phyloP scores from a whole-genome alignment of 495 filamentous ascomycete species.

The Xeromyces bisporus region DNA sequence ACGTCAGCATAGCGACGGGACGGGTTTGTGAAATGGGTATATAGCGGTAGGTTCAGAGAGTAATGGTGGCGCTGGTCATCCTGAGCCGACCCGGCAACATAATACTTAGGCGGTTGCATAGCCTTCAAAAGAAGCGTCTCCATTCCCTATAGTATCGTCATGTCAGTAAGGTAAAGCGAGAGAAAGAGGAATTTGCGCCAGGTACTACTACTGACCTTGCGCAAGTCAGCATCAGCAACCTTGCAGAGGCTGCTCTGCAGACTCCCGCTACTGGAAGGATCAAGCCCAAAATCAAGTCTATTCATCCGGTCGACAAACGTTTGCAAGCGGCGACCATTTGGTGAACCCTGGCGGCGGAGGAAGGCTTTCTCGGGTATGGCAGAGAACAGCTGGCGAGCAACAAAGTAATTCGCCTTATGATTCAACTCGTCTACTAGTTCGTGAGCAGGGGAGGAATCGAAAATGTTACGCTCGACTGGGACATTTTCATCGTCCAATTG shows the following conservation, averaged over 20 bases:
- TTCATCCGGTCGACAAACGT: conserved; percentile 89
- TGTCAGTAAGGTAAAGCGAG: conserved; percentile 5
- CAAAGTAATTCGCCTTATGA: conserved; percentile 75
- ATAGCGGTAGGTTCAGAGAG: conserved; percentile 78
- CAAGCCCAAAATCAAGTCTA: conserved; percentile 72
- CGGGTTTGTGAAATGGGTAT: conserved; percentile 95
- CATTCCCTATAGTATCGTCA: conserved; percentile 45
- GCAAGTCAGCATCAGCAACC: conserved; percentile 67
- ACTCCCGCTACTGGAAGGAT: conserved; percentile 73
- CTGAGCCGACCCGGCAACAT: conserved; percentile 54
- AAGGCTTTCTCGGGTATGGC: conserved; percentile 85
- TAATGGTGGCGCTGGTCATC: conserved; percentile 72
- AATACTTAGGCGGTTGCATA: conserved; percentile 94
- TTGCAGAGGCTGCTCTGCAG: conserved; percentile 88
- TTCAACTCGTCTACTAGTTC: conserved; percentile 90
- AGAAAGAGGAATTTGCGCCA: background rate
- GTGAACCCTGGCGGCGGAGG: conserved; percentile 68
- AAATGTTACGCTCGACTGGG: conserved; percentile 88
- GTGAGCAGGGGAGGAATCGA: conserved; percentile 73
- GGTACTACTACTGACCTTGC: conserved; percentile 39
- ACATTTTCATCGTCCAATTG: conserved; percentile 98
- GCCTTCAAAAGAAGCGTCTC: conserved; percentile 86
- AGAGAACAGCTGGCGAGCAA: conserved; percentile 65
- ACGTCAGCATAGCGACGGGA: conserved; percentile 90
- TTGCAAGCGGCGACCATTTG: conserved; percentile 74